Evolutionary conservation across 805 yeast species (phyloP), one percentile per base, ranked within the genome.

Genomic region (Isabelozyma heimii): DNA sequence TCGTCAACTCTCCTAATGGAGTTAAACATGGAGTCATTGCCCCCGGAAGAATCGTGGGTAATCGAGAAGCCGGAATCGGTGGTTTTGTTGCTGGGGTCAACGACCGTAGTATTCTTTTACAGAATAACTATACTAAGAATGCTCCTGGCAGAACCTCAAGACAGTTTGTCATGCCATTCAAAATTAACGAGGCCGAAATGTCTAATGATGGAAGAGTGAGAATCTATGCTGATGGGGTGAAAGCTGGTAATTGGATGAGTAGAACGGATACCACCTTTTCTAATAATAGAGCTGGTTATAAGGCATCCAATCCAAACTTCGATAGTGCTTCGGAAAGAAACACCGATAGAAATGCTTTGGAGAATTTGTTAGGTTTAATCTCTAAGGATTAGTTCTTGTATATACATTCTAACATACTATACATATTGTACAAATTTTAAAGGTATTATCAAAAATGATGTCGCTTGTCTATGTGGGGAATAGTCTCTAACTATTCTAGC

Each of bases 1-100:
- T 89, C 37, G 62, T 72, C 49, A 86, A 82, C 62, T 74, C 87
- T 4, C 94, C 95, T 17, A 81, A 84, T 58, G 96, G 96, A 44
- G 67, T 82, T 20, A 70, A 77, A 43, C 66, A 75, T 48, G 79
- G 77, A 26, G 70, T 70, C 46, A 73, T 85, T 40, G 82, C 81
- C 15, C 88, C 91, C 13, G 95, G 92, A 50, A 82, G 96, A 73
- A 68, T 81, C 42, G 70, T 80, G 42, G 72, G 72, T 47, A 66
- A 75, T 40, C 67, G 72, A 52, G 73, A 69, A 50, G 77, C 79
- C 27, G 91, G 88, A 8, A 73, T 83, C 50, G 78, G 73, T 47
- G 78, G 78, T 6, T 69, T 73, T 46, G 61, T 73, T 16, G 72
- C 75, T 24, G 62, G 62, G 41, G 65, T 69, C 10, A 66, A 65